Conservation (phyloP, 225 moss, liverwort and hornwort species). For the Asterella californica region DNA sequence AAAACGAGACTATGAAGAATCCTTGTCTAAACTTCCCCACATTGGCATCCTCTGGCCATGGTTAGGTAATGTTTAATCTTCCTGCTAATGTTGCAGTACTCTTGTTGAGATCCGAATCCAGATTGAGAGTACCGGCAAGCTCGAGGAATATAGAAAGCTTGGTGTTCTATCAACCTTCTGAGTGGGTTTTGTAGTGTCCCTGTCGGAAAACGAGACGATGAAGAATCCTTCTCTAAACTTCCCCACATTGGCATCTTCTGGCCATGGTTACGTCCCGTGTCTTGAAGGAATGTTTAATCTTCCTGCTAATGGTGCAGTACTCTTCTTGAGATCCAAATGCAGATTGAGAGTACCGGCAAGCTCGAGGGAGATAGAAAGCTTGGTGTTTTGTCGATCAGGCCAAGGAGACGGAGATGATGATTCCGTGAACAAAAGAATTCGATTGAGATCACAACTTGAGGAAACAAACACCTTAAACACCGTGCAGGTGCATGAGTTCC, state of each 20-base stretch:
- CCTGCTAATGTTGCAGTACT: background rate
- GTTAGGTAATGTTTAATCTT: background rate
- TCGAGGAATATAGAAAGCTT: background rate
- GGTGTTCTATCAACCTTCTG: background rate
- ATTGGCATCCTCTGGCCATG: background rate
- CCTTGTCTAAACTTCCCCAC: background rate
- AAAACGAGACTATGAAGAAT: too few relatives aligned
- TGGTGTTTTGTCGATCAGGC: background rate
- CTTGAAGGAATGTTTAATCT: background rate
- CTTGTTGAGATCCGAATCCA: background rate
- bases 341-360: background rate
- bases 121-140: background rate
- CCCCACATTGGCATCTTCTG: background rate
- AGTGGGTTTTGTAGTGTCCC: too few relatives aligned
- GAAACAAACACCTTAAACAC: background rate
- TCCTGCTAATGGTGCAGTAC: background rate
- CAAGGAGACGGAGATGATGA: too few relatives aligned
- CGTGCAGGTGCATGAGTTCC: slow-evolving; percentile 44
- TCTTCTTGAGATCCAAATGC: background rate
- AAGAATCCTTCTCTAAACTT: background rate
- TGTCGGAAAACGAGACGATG: too few relatives aligned
- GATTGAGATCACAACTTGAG: background rate
- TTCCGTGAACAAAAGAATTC: background rate
- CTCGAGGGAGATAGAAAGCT: background rate
- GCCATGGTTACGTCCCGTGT: background rate